Conservation (phyloP, 768 basidiomycete genomes). For the Lactarius indigo region DNA sequence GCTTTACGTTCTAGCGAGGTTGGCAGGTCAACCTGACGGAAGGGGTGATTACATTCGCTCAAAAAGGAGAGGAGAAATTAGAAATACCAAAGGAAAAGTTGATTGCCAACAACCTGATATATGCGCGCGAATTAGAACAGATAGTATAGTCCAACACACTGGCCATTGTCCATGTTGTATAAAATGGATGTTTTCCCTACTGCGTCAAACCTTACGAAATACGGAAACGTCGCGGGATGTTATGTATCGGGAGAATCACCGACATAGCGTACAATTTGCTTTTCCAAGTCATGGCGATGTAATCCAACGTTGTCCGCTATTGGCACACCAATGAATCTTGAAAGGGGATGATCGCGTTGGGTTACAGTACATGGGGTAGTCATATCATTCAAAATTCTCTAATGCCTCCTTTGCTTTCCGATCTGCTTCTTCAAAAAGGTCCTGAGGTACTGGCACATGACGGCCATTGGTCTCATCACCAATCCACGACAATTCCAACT, state of each 20-base stretch:
- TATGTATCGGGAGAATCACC: not conserved
- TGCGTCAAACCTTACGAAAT: not conserved
- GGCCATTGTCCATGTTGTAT: not conserved
- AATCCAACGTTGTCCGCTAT: not conserved
- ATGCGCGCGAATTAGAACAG: slow-evolving; percentile 87
- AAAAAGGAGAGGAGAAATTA: slow-evolving; percentile 74
- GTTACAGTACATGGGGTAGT: slow-evolving; percentile 29
- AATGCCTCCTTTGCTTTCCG: slow-evolving; percentile 81
- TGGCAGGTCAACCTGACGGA: slow-evolving; percentile 78
- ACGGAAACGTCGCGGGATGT: not conserved
- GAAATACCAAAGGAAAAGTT: slow-evolving; percentile 86
- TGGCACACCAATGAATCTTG: not conserved
- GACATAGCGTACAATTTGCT: not conserved
- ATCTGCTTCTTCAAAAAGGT: slow-evolving; percentile 82
- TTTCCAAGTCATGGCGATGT: not conserved
- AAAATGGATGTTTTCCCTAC: slow-evolving; percentile 3
- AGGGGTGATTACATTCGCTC: slow-evolving; percentile 70
- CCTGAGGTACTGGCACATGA: slow-evolving; percentile 82
- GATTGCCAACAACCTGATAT: slow-evolving; percentile 70
- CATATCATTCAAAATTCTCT: slow-evolving; percentile 55
- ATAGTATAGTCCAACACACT: slow-evolving; percentile 56
- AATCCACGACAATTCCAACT: slow-evolving; percentile 97
- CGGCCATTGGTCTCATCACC: slow-evolving; percentile 75
- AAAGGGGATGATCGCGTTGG: slow-evolving; percentile 21
- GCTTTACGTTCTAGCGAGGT: slow-evolving; percentile 52